These are phyloP conservation scores for Magnusiomyces sp. DNA, from an alignment of 1,139 yeast genomes.

Conservation along the genomic window DNA sequence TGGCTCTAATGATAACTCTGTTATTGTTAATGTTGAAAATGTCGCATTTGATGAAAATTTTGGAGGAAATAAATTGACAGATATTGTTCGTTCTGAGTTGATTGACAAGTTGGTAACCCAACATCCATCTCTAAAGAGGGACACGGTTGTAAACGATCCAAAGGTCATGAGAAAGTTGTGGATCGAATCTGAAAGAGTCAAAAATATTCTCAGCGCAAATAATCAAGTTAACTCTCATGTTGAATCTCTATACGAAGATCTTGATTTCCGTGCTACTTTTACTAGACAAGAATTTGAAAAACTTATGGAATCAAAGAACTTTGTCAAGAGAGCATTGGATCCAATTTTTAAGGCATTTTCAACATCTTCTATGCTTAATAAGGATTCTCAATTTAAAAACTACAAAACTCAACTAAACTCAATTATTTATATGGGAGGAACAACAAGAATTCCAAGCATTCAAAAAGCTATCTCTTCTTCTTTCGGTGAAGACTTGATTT, in stretches of 20 bases:
- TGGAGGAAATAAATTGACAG: conserved; percentile 73
- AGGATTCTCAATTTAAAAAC: conserved; percentile 38
- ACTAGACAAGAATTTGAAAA: conserved; percentile 75
- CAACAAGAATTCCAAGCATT: conserved; percentile 83
- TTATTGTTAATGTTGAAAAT: conserved; percentile 56
- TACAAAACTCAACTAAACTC: conserved; percentile 31
- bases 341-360: conserved; percentile 53
- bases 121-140: conserved; percentile 21
- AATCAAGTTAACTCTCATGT: conserved; percentile 62
- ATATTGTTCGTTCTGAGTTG: conserved; percentile 52
- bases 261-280: conserved; percentile 60
- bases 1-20: conserved; percentile 25
- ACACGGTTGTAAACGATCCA: conserved; percentile 39
- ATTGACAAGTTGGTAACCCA: conserved; percentile 45
- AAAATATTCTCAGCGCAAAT: conserved; percentile 79
- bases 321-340: conserved; percentile 38
- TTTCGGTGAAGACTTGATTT: conserved; percentile 33
- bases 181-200: conserved; percentile 83
- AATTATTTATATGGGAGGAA: conserved; percentile 81
- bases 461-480: conserved; percentile 47
- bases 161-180: conserved; percentile 61
- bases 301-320: conserved; percentile 33
- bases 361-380: conserved; percentile 17
- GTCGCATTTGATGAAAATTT: conserved; percentile 55
- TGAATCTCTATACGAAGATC: conserved; percentile 54